Percentiles rank a stretch among this genome's conserved stretches.
Evolutionary conservation across 2,329 filamentous ascomycete genomes (phyloP).

Genomic region (Ophiocordyceps sinensis): DNA sequence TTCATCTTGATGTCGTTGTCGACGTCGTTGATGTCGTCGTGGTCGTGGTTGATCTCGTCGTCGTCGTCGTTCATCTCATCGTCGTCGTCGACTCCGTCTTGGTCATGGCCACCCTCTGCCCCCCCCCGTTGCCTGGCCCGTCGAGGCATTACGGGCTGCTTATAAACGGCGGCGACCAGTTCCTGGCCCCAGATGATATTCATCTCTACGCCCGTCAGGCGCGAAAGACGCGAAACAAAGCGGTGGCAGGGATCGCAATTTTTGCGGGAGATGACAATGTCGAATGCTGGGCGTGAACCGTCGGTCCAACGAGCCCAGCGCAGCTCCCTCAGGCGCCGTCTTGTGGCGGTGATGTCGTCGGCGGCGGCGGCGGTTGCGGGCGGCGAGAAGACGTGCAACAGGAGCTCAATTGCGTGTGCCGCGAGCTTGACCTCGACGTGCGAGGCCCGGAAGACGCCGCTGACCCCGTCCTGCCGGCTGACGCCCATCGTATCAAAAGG

Average conservation of each 20-base stretch:
- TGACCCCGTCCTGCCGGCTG: neutral
- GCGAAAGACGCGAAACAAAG: conserved; percentile 11
- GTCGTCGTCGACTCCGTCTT: neutral
- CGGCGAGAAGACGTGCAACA: conserved; percentile 13
- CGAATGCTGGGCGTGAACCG: conserved; percentile 13
- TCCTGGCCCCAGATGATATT: conserved; percentile 13
- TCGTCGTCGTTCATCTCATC: neutral
- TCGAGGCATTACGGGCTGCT: too few relatives aligned
- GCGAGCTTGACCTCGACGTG: conserved; percentile 28
- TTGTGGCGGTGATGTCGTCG: too few relatives aligned
- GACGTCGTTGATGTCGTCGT: neutral
- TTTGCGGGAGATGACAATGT: conserved; percentile 20
- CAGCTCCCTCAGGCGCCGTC: conserved; percentile 9
- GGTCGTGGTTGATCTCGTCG: neutral
- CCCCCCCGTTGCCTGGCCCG: too few relatives aligned
- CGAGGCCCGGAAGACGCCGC: conserved; percentile 16
- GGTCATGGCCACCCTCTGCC: neutral
- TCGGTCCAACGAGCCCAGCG: conserved; percentile 10
- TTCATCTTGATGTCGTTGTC: neutral
- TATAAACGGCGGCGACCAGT: conserved; percentile 14
- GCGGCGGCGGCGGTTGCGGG: too few relatives aligned
- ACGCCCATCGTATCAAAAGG: conserved; percentile 12
- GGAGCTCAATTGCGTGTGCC: conserved; percentile 13
- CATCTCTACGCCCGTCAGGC: conserved; percentile 13
- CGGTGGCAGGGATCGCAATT: conserved; percentile 15